phyloP scores from a whole-genome alignment of 2,329 filamentous ascomycete species.

The Cyclaneusma minus region DNA sequence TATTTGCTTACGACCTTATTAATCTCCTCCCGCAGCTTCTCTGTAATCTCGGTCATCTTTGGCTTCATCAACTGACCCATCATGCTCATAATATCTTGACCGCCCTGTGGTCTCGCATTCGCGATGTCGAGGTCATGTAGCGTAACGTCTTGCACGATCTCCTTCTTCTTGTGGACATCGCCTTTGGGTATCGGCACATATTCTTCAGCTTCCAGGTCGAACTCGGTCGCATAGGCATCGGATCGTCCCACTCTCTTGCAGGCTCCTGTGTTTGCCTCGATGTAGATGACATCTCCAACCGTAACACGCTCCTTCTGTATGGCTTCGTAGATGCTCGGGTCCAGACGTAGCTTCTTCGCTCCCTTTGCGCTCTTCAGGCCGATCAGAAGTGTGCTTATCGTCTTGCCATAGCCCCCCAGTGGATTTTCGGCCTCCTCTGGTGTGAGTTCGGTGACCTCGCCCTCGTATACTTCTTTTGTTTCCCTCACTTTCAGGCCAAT shows the following conservation, averaged over 20 bases:
- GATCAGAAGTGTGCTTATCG: constrained; percentile 89
- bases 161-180: constrained; percentile 99
- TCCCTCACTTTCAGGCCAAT: constrained; percentile 95
- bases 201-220: constrained; percentile 95
- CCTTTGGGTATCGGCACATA: constrained; percentile 98
- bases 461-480: constrained; percentile 98
- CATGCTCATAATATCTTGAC: constrained; percentile 99
- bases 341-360: constrained; percentile 91
- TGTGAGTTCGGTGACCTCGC: constrained; percentile 93
- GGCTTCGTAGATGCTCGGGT: constrained; percentile 97
- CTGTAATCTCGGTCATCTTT: constrained; percentile 98
- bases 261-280: constrained; percentile 95
- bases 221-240: constrained; percentile 95
- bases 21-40: constrained; percentile 89
- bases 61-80: constrained; percentile 99
- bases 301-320: constrained; percentile 97
- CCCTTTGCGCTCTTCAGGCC: constrained; percentile 90
- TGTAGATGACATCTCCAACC: constrained; percentile 95
- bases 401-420: constrained; percentile 90
- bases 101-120: constrained; percentile 87
- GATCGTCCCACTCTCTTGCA: constrained; percentile 94
- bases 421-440: constrained; percentile 98
- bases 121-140: constrained; percentile 93
- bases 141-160: constrained; percentile 97
- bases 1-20: constrained; percentile 99